Percentiles rank a stretch among this genome's conserved stretches.
These are phyloP conservation scores for Neurospora africana DNA, from an alignment of 495 filamentous ascomycete species.

Conservation along the genomic window DNA sequence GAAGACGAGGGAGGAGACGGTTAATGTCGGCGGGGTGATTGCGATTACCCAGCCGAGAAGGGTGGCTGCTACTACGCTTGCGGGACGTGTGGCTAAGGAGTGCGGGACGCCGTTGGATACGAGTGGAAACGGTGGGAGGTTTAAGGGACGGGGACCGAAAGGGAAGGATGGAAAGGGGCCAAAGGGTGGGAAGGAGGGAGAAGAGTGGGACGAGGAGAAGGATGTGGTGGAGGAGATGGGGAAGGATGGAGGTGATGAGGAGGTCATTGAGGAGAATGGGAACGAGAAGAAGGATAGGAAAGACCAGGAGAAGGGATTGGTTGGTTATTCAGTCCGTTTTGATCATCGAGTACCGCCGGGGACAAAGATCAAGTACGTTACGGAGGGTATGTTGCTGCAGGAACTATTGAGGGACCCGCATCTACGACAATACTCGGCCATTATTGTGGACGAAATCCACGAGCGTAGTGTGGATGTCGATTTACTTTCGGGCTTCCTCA, in stretches of 20 bases:
- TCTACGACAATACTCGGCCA: constrained; percentile 72
- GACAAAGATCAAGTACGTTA: constrained; percentile 83
- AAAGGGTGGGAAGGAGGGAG: neutral
- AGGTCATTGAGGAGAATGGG: constrained; percentile 20
- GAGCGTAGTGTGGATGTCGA: constrained; percentile 96
- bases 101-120: constrained; percentile 64
- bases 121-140: neutral
- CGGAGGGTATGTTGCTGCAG: constrained; percentile 93
- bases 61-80: constrained; percentile 90
- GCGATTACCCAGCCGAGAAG: constrained; percentile 91
- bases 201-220: neutral
- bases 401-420: constrained; percentile 83
- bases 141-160: neutral
- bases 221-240: neutral
- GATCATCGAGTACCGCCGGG: constrained; percentile 64
- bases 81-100: constrained; percentile 78
- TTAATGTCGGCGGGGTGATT: constrained; percentile 70
- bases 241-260: neutral
- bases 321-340: constrained; percentile 92
- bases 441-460: constrained; percentile 95
- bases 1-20: constrained; percentile 30
- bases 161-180: neutral
- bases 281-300: constrained; percentile 19
- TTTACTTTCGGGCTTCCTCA: constrained; percentile 76
- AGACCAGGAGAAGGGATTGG: constrained; percentile 49